These are phyloP conservation scores for Colletotrichum lini DNA, from an alignment of 2,329 filamentous ascomycete species.

Conservation along the genomic window DNA sequence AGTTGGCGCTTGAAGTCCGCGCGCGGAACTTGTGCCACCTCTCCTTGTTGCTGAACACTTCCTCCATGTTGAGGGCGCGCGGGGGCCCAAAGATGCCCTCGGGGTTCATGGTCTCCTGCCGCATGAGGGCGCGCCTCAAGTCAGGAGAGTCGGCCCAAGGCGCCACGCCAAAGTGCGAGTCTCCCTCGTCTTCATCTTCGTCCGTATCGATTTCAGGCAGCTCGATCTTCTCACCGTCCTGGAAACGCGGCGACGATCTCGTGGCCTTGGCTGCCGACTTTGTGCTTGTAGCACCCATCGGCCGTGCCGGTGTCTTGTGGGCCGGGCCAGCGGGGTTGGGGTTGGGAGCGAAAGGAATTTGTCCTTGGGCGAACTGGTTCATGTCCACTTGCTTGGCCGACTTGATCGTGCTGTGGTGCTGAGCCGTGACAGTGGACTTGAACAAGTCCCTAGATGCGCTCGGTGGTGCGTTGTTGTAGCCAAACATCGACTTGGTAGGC, in stretches of 20 bases:
- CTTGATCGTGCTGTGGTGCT: constrained; percentile 76
- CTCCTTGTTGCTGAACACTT: constrained; percentile 93
- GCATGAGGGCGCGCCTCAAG: constrained; percentile 79
- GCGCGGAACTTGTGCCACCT: constrained; percentile 89
- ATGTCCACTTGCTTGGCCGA: constrained; percentile 82
- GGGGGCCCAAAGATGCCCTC: constrained; percentile 91
- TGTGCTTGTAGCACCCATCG: constrained; percentile 58
- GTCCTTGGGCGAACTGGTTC: constrained; percentile 89
- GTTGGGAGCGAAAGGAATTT: constrained; percentile 88
- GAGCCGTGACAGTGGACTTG: constrained; percentile 76
- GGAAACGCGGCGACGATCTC: constrained; percentile 86
- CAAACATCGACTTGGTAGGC: constrained; percentile 73
- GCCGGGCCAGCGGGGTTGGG: constrained; percentile 67
- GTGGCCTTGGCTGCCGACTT: constrained; percentile 73
- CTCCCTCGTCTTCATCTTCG: constrained; percentile 76
- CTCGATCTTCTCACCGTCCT: constrained; percentile 90
- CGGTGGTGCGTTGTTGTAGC: constrained; percentile 73
- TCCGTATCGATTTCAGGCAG: constrained; percentile 97
- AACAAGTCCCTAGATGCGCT: constrained; percentile 71
- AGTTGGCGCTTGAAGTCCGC: constrained; percentile 94
- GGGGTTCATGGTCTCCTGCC: constrained; percentile 89
- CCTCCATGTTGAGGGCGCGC: constrained; percentile 91
- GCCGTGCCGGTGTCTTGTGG: constrained; percentile 80
- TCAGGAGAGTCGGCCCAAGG: constrained; percentile 93
- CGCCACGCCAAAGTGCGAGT: constrained; percentile 72